Evolutionary conservation across 352 stramenopile genomes (phyloP).

Genomic region (Phytophthora fragariaefolia): DNA sequence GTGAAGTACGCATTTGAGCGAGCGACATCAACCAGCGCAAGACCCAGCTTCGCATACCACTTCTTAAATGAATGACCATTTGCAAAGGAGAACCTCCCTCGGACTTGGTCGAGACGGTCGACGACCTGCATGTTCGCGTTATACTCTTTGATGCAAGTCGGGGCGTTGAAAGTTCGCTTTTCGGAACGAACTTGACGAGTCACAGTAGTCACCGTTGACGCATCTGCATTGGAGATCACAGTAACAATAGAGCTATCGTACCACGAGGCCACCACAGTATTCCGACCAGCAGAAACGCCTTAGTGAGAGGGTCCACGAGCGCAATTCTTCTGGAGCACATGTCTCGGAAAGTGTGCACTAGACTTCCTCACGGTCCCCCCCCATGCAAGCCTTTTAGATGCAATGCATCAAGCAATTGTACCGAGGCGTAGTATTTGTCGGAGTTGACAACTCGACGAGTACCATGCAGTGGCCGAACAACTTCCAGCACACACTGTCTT

Average conservation of each 20-base stretch:
- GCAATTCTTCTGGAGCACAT: slow-evolving; percentile 14
- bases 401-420: slow-evolving; percentile 26
- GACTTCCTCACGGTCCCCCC: slow-evolving; percentile 22
- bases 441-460: slow-evolving; percentile 34
- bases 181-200: slow-evolving; percentile 14
- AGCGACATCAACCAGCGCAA: slow-evolving; percentile 31
- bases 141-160: slow-evolving; percentile 38
- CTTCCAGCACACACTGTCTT: slow-evolving; percentile 26
- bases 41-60: slow-evolving; percentile 33
- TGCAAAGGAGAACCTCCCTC: slow-evolving; percentile 30
- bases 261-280: slow-evolving; percentile 13
- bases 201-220: not conserved
- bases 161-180: slow-evolving; percentile 15
- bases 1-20: slow-evolving; percentile 30
- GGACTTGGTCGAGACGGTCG: slow-evolving; percentile 34
- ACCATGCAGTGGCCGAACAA: slow-evolving; percentile 27
- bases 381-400: slow-evolving; percentile 25
- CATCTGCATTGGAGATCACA: not conserved
- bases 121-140: slow-evolving; percentile 47
- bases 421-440: slow-evolving; percentile 46
- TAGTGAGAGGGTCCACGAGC: not conserved
- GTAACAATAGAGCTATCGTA: slow-evolving; percentile 12
- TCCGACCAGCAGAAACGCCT: not conserved
- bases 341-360: slow-evolving; percentile 29
- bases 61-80: slow-evolving; percentile 42